Conservation (phyloP, 768 basidiomycete species). For the Mycena leptocephala region DNA sequence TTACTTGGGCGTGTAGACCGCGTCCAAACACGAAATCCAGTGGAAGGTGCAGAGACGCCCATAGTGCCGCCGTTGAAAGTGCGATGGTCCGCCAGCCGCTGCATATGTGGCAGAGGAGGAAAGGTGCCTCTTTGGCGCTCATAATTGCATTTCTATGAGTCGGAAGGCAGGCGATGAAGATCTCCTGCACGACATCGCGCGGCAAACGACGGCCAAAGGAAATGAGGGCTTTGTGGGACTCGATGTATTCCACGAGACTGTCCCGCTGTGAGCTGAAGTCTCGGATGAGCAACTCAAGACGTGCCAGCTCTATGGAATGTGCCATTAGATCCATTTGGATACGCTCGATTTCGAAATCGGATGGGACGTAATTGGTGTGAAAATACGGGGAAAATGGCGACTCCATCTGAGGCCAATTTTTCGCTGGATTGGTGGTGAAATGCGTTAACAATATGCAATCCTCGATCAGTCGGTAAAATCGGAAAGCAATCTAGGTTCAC, state of each 20-base stretch:
- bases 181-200: background rate
- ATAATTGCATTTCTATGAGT: background rate
- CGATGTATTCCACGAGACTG: background rate
- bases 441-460: no score
- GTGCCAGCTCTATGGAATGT: background rate
- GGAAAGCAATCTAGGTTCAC: no score
- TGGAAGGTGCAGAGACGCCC: background rate
- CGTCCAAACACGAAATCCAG: background rate
- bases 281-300: constrained; percentile 1
- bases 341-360: background rate
- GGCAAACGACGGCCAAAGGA: background rate
- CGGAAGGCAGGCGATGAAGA: background rate
- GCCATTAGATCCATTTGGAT: background rate
- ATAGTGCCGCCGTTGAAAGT: background rate
- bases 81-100: background rate
- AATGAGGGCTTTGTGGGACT: background rate
- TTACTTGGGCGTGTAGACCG: background rate
- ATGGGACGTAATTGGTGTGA: background rate
- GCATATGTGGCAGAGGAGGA: background rate
- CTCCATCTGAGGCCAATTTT: no score
- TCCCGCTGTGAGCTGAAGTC: background rate
- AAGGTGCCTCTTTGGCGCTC: background rate
- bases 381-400: background rate
- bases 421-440: no score
- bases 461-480: no score